phyloP scores from a whole-genome alignment of 805 yeast species.

The Saturnispora silvae region DNA sequence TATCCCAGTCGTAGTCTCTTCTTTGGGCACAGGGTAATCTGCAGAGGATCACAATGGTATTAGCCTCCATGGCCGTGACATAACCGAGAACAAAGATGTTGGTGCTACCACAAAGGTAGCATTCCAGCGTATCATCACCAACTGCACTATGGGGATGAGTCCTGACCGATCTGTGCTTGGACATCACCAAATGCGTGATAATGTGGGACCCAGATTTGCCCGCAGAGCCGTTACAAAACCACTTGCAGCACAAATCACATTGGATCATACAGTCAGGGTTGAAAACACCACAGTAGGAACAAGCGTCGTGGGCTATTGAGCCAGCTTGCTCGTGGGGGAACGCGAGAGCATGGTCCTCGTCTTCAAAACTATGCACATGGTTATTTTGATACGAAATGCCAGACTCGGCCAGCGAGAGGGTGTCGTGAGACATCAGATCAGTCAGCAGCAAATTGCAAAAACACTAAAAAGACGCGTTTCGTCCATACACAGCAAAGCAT shows the following conservation, averaged over 20 bases:
- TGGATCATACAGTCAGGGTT: constrained; percentile 56
- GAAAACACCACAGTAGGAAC: constrained; percentile 68
- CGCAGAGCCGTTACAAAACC: constrained; percentile 80
- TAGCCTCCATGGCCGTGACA: constrained; percentile 77
- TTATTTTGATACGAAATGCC: not conserved
- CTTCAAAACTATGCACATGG: not conserved
- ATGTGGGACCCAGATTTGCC: constrained; percentile 59
- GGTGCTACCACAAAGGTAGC: constrained; percentile 79
- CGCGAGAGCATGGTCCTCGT: constrained; percentile 8
- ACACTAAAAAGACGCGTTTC: no score
- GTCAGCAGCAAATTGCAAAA: no score
- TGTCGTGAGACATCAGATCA: not conserved
- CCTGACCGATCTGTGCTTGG: constrained; percentile 65
- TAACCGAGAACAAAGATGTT: constrained; percentile 78
- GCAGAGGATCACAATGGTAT: constrained; percentile 79
- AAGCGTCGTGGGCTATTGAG: constrained; percentile 22
- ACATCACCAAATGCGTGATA: constrained; percentile 70
- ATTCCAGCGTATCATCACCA: constrained; percentile 81
- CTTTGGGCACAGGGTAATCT: constrained; percentile 79
- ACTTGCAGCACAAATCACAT: constrained; percentile 66
- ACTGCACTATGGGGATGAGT: constrained; percentile 72
- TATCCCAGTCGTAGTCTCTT: constrained; percentile 76
- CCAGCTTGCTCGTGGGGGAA: not conserved
- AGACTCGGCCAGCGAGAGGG: not conserved
- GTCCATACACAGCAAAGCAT: no score